These are phyloP conservation scores for Lasiodiplodia theobromae DNA, from an alignment of 2,329 filamentous ascomycete genomes.

Conservation along the genomic window DNA sequence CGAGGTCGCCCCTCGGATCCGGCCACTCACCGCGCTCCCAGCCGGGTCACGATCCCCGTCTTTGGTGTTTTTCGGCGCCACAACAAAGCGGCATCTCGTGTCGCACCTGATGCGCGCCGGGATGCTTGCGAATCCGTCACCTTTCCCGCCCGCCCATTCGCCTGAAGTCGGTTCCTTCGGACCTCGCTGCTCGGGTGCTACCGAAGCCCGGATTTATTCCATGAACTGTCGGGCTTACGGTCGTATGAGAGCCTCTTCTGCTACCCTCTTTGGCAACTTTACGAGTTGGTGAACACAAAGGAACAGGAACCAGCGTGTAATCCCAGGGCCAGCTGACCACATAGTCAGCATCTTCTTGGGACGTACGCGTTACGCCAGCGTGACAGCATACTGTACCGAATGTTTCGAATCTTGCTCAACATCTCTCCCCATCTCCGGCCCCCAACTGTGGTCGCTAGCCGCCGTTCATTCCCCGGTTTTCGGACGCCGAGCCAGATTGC, in stretches of 20 bases:
- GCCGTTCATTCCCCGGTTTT: conserved; percentile 16
- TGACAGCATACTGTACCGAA: not conserved
- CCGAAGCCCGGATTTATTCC: conserved; percentile 17
- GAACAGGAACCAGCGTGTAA: not conserved
- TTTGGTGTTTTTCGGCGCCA: conserved; percentile 21
- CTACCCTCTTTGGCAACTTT: not conserved
- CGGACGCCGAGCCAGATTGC: conserved; percentile 9
- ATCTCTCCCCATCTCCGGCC: conserved; percentile 24
- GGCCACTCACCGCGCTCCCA: conserved; percentile 16
- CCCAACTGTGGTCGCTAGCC: not conserved
- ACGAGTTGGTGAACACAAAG: conserved; percentile 4
- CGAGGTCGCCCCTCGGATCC: conserved; percentile 5
- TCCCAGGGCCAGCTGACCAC: conserved; percentile 2
- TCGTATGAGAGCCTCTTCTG: conserved; percentile 1
- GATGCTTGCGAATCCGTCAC: conserved; percentile 13
- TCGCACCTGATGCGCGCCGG: conserved; percentile 15
- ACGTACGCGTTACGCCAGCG: not conserved
- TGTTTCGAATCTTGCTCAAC: not conserved
- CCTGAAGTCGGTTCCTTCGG: conserved; percentile 12
- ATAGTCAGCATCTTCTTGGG: not conserved
- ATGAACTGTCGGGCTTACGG: conserved; percentile 12
- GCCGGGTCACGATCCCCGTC: conserved; percentile 23
- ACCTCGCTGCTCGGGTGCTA: conserved; percentile 11
- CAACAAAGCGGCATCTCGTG: conserved; percentile 14
- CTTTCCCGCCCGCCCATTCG: conserved; percentile 2